Evolutionary conservation across 768 basidiomycete species (phyloP), one percentile per base, ranked within the genome.

Genomic region (Inosperma sp.): DNA sequence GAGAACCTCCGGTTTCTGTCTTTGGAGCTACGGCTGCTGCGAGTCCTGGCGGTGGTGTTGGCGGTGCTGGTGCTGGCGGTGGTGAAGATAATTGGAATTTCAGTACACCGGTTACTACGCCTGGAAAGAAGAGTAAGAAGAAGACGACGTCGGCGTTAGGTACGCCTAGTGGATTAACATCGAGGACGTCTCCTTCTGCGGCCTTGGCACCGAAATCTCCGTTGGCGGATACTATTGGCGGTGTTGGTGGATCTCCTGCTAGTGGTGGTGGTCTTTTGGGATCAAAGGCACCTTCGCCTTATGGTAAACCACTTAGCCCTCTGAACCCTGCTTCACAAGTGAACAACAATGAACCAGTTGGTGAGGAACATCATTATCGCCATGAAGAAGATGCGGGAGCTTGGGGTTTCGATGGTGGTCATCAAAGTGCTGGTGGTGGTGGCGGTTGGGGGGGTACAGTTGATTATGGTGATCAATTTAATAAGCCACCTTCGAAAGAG

Each of bases 241-340:
- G 56, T 16, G 49, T 48, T 9, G 35, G 47, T 26, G 29, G 29
- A 8, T 49, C 52, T 23, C 46, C 49, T 30, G 56, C 49, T 5
- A 43, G 49, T 34, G 47, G 34, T n/a, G 56, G 54, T 7, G 53
- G 58, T 9, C 48, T 56, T 17, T 58, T 62, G 63, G 56, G 62
- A 14, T 58, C 62, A 19, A 60, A 65, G 29, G 52, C 50, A 31
- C 52, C 60, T 5, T 65, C 65, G 13, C 63, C 65, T 22, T 52
- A 56, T 25, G 56, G 51, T 19, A 64, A 63, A 41, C 57, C 55
- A 12, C 56, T 67, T 8, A 71, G 69, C 19, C 69, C 69, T n/a
- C 56, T 69, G 35, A 71, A 71, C 42, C 67, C 69, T 17, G 62
- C 67, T 13, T 54, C 65, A 14, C 65, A 66, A 35, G 51, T 61